A percentile compares a stretch with the other conserved stretches of the same genome.
These are phyloP conservation scores for Malassezia restricta DNA, from an alignment of 1,284 basidiomycete species.

Conservation along the genomic window DNA sequence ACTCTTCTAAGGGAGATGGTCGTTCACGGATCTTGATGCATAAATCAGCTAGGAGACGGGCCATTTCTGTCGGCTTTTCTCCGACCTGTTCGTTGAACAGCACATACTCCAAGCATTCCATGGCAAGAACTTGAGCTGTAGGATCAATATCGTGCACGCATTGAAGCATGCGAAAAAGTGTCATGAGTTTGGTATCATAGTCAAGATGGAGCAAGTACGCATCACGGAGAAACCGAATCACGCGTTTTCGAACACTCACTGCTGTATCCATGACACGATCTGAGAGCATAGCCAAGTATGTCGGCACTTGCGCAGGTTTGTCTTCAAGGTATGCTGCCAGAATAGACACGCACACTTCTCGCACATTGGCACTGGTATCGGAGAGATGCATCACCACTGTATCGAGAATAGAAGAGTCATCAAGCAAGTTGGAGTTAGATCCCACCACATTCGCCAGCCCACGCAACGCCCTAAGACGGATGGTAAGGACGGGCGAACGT, in stretches of 20 bases:
- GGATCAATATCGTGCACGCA: slow-evolving; percentile 85
- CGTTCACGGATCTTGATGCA: slow-evolving; percentile 67
- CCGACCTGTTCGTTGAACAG: slow-evolving; percentile 55
- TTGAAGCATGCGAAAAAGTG: slow-evolving; percentile 67
- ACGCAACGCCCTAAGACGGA: slow-evolving; percentile 33
- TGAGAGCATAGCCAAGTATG: slow-evolving; percentile 74
- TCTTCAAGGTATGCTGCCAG: slow-evolving; percentile 89
- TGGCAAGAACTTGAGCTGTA: slow-evolving; percentile 69
- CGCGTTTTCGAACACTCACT: slow-evolving; percentile 78
- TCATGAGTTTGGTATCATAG: slow-evolving; percentile 59
- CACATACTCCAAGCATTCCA: slow-evolving; percentile 74
- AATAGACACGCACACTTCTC: slow-evolving; percentile 86
- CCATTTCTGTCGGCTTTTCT: slow-evolving; percentile 50
- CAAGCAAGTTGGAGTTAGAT: slow-evolving; percentile 26
- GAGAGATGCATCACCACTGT: slow-evolving; percentile 74
- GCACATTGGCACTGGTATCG: slow-evolving; percentile 80
- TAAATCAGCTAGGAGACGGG: slow-evolving; percentile 67
- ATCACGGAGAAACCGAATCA: slow-evolving; percentile 77
- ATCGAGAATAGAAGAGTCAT: slow-evolving; percentile 16
- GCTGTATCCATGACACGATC: slow-evolving; percentile 85
- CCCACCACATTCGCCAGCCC: slow-evolving; percentile 27
- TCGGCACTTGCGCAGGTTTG: slow-evolving; percentile 65
- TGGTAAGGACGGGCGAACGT: slow-evolving; percentile 27
- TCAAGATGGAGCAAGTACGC: slow-evolving; percentile 60
- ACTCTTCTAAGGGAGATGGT: slow-evolving; percentile 68